Base-by-base conservation (phyloP, 257 asterid genomes). In the Nicotiana obtusifolia region DNA sequence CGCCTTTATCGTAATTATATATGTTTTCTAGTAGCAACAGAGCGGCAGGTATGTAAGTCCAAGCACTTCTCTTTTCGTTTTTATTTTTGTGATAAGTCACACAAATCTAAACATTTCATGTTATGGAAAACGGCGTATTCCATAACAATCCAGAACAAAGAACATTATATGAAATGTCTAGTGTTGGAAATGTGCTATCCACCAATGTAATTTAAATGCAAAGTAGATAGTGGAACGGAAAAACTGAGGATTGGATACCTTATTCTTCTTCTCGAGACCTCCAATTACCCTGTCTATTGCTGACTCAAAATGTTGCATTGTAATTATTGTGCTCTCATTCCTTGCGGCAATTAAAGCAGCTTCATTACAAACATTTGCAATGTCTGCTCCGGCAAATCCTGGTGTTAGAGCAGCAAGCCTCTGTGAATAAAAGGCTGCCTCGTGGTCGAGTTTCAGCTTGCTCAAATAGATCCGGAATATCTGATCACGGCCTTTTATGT, bases 331-430 rank as follows among this genome's bases (percentile, higher is more conserved):
- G 57, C 90, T 85, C 41, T 93, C 98, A 77, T 61, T 71, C 86
- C 99, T 92, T 22, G 93, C 98, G 11, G 99, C 99, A 84, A 95
- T 87, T 56, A 95, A 86, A 81, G 99, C 98, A 86, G 99, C 99
- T 82, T 95, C 98, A 83, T 95, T 95, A 76, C 99, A 95, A 22
- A 95, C 94, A 84, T 93, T 95, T 26, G 97, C 97, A 79, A 95
- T 95, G 87, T 95, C 99, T 16, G 99, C 99, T 47, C 99, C 99
- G 54, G 99, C 94, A 88, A 95, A 92, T 60, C 99, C 99, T 47
- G 99, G 99, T 53, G 99, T 95, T 60, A 95, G 90, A 67, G 99
- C 98, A 54, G 97, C 97, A 81, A 95, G 97, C 87, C 98, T 89
- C 83, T 89, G 91, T 15, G 98, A 95, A 86, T 92, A 93, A 83